Evolutionary conservation across 228 moss, liverwort and hornwort species (phyloP).

Genomic region (Sphagnum fallax): DNA sequence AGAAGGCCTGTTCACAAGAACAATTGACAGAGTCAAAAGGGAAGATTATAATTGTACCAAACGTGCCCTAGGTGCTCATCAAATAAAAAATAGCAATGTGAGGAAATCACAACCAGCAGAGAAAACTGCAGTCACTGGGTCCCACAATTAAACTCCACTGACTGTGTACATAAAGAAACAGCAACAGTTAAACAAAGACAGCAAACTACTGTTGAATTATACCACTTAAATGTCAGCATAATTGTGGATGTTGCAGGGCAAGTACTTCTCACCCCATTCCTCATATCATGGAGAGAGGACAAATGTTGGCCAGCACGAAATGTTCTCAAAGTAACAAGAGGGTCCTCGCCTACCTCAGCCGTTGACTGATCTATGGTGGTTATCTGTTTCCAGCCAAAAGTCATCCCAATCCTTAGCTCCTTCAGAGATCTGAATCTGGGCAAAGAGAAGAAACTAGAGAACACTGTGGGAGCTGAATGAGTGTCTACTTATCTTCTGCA

Average conservation of each 20-base stretch:
- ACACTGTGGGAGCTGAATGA: neutral
- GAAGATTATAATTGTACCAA: neutral
- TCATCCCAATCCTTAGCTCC: neutral
- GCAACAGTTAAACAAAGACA: neutral
- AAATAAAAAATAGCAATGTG: neutral
- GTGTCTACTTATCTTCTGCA: neutral
- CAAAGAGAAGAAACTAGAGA: too few species aligned
- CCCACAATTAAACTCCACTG: neutral
- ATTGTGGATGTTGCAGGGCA: too few species aligned
- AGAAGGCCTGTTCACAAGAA: conserved; percentile 46
- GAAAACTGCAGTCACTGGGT: too few species aligned
- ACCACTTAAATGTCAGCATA: neutral
- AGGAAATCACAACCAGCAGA: neutral
- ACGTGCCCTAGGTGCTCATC: neutral
- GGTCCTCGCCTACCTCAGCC: conserved; percentile 59
- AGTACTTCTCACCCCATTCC: conserved; percentile 29
- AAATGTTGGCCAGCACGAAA: conserved; percentile 56
- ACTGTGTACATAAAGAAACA: neutral
- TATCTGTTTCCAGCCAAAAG: conserved; percentile 25
- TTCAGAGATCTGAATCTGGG: too few species aligned
- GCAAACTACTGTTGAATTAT: neutral
- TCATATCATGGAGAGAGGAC: conserved; percentile 25
- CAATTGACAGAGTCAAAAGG: neutral
- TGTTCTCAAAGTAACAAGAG: conserved; percentile 39
- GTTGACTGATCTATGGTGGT: conserved; percentile 76